Percentiles rank a stretch among this genome's conserved stretches.
These are phyloP conservation scores for Lactarius psammicola DNA, from an alignment of 768 basidiomycete species.

Conservation along the genomic window DNA sequence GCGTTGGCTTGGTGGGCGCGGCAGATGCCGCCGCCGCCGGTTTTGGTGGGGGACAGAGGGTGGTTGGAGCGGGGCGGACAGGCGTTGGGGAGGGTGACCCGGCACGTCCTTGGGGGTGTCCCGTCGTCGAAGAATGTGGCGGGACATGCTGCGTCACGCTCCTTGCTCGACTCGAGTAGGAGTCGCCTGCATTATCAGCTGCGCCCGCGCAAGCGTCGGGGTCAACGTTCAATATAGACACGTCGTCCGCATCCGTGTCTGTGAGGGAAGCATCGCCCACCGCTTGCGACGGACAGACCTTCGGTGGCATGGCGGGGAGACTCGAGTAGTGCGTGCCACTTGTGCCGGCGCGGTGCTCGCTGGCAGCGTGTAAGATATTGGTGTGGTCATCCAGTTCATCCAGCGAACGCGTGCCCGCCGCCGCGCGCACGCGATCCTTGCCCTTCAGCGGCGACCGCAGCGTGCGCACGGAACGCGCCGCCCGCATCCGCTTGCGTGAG, in stretches of 20 bases:
- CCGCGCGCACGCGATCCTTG: not conserved
- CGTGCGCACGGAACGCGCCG: not conserved
- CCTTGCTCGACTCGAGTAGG: not conserved
- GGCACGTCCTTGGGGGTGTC: not conserved
- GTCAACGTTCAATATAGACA: not conserved
- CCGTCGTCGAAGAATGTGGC: not conserved
- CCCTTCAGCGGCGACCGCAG: slow-evolving; percentile 1
- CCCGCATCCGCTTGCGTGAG: slow-evolving; percentile 22
- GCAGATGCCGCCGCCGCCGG: not conserved
- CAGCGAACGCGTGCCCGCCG: slow-evolving; percentile 1
- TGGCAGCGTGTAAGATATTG: not conserved
- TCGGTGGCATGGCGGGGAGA: slow-evolving; percentile 17
- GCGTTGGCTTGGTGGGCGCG: not conserved
- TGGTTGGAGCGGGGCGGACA: not conserved
- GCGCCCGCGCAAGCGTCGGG: not conserved
- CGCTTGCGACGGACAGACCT: not conserved
- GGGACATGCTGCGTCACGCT: not conserved
- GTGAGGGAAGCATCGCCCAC: not conserved
- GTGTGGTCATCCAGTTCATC: slow-evolving; percentile 13
- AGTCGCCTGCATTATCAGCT: not conserved
- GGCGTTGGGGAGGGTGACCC: slow-evolving; percentile 12
- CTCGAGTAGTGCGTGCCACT: slow-evolving; percentile 5
- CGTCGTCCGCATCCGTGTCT: not conserved
- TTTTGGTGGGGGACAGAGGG: not conserved
- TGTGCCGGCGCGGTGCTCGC: not conserved